Evolutionary conservation across 1,284 basidiomycete species (phyloP).

Genomic region (Melampsora americana): DNA sequence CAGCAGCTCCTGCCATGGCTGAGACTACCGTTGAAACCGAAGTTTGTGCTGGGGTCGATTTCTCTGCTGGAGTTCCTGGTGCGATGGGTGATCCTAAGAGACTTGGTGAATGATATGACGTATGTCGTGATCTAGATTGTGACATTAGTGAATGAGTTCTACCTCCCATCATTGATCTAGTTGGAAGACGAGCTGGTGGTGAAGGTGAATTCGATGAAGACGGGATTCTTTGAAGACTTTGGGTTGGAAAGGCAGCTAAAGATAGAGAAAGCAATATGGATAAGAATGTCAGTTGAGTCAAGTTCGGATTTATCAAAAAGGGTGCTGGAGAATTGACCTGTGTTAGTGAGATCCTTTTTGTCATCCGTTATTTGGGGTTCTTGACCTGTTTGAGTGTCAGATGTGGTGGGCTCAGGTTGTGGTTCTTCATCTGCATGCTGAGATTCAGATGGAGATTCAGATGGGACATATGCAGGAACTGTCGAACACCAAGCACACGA

Average conservation of each 20-base stretch:
- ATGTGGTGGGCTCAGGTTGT: neutral
- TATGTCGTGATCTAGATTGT: neutral
- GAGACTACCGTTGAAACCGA: conserved; percentile 39
- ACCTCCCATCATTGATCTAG: neutral
- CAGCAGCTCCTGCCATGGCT: conserved; percentile 34
- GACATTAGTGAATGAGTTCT: conserved; percentile 13
- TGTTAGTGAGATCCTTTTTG: neutral
- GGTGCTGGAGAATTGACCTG: neutral
- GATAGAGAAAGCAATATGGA: neutral
- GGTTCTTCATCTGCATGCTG: neutral
- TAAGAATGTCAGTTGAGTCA: neutral
- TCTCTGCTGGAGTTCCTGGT: conserved; percentile 26
- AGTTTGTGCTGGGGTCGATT: conserved; percentile 26
- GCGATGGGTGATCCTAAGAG: neutral
- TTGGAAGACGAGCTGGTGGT: conserved; percentile 2
- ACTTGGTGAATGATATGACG: conserved; percentile 13
- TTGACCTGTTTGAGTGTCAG: neutral
- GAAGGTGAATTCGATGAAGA: conserved; percentile 16
- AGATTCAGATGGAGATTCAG: neutral
- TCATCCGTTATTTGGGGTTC: neutral
- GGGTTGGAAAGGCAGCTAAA: conserved; percentile 4
- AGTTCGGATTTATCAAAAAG: neutral
- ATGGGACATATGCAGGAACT: neutral
- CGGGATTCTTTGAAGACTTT: neutral
- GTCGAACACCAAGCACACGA: neutral